Evolutionary conservation across 2,329 filamentous ascomycete genomes (phyloP), one percentile per base, ranked within the genome.

Genomic region (Arthrocladium fulminans): DNA sequence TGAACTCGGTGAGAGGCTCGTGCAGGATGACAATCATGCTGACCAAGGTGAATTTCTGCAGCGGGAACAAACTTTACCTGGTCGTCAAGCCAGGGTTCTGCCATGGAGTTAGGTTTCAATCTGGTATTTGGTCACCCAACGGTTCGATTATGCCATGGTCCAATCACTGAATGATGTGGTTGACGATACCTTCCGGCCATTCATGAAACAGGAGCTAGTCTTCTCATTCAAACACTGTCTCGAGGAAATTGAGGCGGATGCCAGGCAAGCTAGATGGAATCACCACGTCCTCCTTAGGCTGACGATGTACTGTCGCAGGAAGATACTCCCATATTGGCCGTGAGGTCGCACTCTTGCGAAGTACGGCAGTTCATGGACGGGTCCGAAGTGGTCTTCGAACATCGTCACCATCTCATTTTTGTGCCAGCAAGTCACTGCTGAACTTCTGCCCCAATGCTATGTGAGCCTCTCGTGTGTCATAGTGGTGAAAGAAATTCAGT

Each of bases 1-100:
- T 61, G 70, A 85, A 13, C 76, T 90, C 45, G 43, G 43, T 7
- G 43, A 46, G 25, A 35, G 24, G n/a, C n/a, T 5, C 27, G 43
- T 29, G 2, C 43, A 46, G 27, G 41, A 44, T n/a, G 29, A 8
- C 12, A 38, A 35, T 37, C 41, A 27, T 3, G 84, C 83, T 0
- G 87, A 92, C 64, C 74, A 76, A 47, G 67, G 42, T 20, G 87
- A 92, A 58, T 81, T 83, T 38, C 77, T 83, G 1, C 86, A 92
- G 74, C 94, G 87, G 87, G 87, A 87, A n/a, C n/a, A 2, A 83
- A 80, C 25, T 65, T 94, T 49, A 78, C 86, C 64, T 86, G 92
- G 61, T 83, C 83, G 17, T 86, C 74, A 1, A 84, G 86, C 19
- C 69, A 72, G 43, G 75, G 4, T 35, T 38, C 19, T 54, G 48